Evolutionary conservation across 495 filamentous ascomycete genomes (phyloP).

Genomic region (Penicillium nucicola): DNA sequence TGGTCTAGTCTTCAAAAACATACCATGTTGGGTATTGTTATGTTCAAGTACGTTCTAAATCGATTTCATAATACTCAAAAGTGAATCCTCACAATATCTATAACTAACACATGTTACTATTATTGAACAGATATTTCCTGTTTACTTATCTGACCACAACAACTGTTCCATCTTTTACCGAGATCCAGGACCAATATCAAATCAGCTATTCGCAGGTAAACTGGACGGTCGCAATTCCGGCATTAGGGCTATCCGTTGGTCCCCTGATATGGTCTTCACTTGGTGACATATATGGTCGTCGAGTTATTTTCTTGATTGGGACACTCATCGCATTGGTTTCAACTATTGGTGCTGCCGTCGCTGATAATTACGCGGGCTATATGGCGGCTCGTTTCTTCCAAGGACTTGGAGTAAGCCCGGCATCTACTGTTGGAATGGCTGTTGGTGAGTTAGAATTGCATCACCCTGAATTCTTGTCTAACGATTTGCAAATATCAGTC

Average conservation of each 20-base stretch:
- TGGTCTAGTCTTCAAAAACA: conserved; percentile 52
- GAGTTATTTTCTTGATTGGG: conserved; percentile 52
- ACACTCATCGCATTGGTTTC: conserved; percentile 52
- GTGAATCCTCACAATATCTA: neutral
- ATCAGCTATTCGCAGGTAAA: conserved; percentile 53
- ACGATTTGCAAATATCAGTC: conserved; percentile 12
- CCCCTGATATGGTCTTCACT: conserved; percentile 58
- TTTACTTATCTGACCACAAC: conserved; percentile 65
- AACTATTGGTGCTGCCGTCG: conserved; percentile 50
- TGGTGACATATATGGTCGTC: conserved; percentile 56
- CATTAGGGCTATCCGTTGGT: conserved; percentile 55
- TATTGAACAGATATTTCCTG: conserved; percentile 51
- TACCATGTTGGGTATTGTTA: conserved; percentile 52
- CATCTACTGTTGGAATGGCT: conserved; percentile 57
- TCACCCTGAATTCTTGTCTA: neutral
- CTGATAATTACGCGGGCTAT: conserved; percentile 45
- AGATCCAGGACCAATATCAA: conserved; percentile 47
- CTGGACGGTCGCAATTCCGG: conserved; percentile 63
- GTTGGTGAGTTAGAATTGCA: conserved; percentile 33
- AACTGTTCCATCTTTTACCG: conserved; percentile 56
- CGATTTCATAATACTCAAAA: neutral
- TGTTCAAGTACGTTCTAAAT: conserved; percentile 46
- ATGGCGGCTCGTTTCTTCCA: conserved; percentile 63
- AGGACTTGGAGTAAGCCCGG: conserved; percentile 58
- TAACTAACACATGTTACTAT: neutral